These are phyloP conservation scores for Chaetomium olivaceum DNA, from an alignment of 2,329 filamentous ascomycete species.

Conservation along the genomic window DNA sequence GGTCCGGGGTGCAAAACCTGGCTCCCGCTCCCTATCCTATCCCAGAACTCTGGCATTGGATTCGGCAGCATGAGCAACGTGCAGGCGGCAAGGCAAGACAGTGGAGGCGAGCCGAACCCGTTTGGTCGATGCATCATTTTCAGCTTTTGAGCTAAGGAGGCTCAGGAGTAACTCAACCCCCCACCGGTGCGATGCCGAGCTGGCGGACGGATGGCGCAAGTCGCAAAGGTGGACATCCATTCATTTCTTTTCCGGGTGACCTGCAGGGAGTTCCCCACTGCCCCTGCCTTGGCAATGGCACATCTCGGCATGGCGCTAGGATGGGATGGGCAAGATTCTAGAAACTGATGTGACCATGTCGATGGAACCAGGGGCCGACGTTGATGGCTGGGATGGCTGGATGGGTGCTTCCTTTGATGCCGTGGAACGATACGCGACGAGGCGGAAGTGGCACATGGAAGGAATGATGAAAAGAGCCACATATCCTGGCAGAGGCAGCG, in stretches of 20 bases:
- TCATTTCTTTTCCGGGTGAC: conserved; percentile 10
- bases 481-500: background rate
- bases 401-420: background rate
- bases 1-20: background rate
- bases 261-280: conserved; percentile 2
- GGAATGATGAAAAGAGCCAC: background rate
- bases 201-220: conserved; percentile 2
- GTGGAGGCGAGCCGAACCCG: background rate
- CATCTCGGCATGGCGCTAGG: conserved; percentile 11
- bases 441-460: background rate
- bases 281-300: conserved; percentile 6
- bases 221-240: background rate
- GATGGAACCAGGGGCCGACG: background rate
- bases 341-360: conserved; percentile 18
- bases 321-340: conserved; percentile 28
- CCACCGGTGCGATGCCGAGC: conserved; percentile 1
- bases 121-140: background rate
- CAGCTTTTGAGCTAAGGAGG: background rate
- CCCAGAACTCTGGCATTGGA: background rate
- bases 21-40: background rate
- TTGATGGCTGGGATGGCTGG: background rate
- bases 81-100: conserved; percentile 9
- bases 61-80: background rate
- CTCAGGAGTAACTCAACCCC: background rate
- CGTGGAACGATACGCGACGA: background rate